Evolutionary conservation across 1,284 basidiomycete species (phyloP).

Genomic region (Pterulicium gracile): DNA sequence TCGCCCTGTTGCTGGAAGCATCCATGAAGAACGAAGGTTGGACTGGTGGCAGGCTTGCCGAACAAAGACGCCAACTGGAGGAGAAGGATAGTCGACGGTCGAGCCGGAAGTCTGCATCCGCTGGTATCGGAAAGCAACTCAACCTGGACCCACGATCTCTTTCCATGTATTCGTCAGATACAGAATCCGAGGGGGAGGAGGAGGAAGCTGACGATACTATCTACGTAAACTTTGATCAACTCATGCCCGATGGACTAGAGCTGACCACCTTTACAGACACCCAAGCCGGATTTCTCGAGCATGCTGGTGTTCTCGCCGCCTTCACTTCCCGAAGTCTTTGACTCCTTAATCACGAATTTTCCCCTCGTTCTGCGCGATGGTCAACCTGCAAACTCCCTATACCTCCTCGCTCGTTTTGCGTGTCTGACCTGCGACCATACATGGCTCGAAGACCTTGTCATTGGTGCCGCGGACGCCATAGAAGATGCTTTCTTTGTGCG

Average conservation of each 20-base stretch:
- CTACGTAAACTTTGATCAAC: constrained; percentile 34
- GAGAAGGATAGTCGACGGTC: constrained; percentile 45
- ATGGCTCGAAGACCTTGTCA: constrained; percentile 88
- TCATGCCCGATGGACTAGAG: constrained; percentile 11
- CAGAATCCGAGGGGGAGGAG: constrained; percentile 38
- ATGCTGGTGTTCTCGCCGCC: constrained; percentile 89
- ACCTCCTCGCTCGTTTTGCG: constrained; percentile 82
- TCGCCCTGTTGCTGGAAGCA: constrained; percentile 70
- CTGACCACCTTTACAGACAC: constrained; percentile 38
- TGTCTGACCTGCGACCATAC: constrained; percentile 75
- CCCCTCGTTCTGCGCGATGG: constrained; percentile 56
- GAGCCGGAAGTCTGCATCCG: constrained; percentile 39
- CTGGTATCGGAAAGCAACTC: constrained; percentile 30
- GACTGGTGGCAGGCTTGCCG: constrained; percentile 60
- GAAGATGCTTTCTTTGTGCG: constrained; percentile 88
- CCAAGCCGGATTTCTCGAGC: constrained; percentile 57
- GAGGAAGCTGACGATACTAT: constrained; percentile 32
- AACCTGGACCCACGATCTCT: constrained; percentile 38
- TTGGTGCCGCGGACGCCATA: constrained; percentile 85
- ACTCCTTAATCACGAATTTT: constrained; percentile 69
- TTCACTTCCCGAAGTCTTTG: constrained; percentile 68
- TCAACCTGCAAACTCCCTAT: constrained; percentile 76
- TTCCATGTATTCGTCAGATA: constrained; percentile 32
- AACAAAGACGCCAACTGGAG: constrained; percentile 43
- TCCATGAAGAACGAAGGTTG: constrained; percentile 72